Base-by-base conservation (phyloP, 148 eudicot genomes). In the Beta vulgaris region DNA sequence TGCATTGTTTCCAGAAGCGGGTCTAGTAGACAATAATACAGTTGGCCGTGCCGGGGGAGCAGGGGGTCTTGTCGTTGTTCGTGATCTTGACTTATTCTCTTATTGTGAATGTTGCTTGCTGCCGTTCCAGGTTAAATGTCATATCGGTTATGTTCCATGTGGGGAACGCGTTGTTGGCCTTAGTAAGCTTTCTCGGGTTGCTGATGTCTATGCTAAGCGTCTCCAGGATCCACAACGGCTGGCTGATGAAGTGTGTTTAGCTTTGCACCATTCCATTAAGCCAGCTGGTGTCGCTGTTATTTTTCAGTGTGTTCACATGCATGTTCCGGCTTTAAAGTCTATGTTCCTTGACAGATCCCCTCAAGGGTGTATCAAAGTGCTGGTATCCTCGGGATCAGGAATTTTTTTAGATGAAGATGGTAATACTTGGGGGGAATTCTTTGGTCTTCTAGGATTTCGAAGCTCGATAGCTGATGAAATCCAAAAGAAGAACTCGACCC, bases 121-220 rank as follows among this genome's bases (percentile, higher is more conserved):
- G 25, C 98, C 97, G 1, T 95, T 92, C 85, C 93, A 87, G 78
- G 91, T 92, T 7, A 95, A 88, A 80, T 95, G 98, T n/a, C 97
- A 95, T 48, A 86, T 95, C 35, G 98, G 96, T 26, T 95, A 92
- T 74, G 86, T 95, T 67, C 96, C 98, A 29, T 89, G 93, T 25
- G 97, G 93, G 43, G 88, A 90, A 34, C 83, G 88, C 3, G 97
- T 95, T 57, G 88, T 95, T 21, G 98, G 98, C 76, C 91, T 95
- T 49, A 95, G 98, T 81, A 95, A 95, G 83, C 92, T 95, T 69
- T 90, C 93, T 62, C 88, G 98, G 54, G 98, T 90, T n/a, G 87
- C 97, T 62, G 88, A 90, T 64, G 78, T 88, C 46, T 90, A 89
- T 76, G 91, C 93, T 31, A 95, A 92, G 77, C 87, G 97, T 35